Evolutionary conservation across 208 protist species (phyloP).

Genomic region (Crithidia bombi): DNA sequence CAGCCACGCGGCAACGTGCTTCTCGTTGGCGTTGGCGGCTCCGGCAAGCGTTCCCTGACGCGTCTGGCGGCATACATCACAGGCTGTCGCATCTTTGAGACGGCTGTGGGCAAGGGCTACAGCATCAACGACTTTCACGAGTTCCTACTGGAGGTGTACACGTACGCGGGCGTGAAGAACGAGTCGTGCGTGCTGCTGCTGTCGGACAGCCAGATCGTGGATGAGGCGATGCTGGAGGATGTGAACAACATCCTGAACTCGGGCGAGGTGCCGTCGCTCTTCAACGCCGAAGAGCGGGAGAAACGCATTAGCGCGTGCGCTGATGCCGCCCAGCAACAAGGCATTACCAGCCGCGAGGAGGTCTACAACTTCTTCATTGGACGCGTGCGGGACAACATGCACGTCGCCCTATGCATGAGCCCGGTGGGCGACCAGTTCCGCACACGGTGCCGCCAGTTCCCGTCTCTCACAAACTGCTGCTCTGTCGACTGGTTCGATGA

Average conservation of each 20-base stretch:
- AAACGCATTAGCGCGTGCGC: slow-evolving; percentile 94
- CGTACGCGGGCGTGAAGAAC: slow-evolving; percentile 87
- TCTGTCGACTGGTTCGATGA: slow-evolving; percentile 98
- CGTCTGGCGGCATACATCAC: slow-evolving; percentile 92
- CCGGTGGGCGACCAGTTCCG: slow-evolving; percentile 96
- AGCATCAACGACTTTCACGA: slow-evolving; percentile 93
- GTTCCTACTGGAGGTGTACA: slow-evolving; percentile 92
- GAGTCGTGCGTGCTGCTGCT: slow-evolving; percentile 94
- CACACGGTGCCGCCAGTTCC: slow-evolving; percentile 95
- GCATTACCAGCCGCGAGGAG: slow-evolving; percentile 89
- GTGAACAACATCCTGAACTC: slow-evolving; percentile 98
- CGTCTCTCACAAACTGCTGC: slow-evolving; percentile 98
- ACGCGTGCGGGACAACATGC: slow-evolving; percentile 95
- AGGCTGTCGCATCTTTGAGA: slow-evolving; percentile 91
- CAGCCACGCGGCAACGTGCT: slow-evolving; percentile 97
- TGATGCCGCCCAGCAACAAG: slow-evolving; percentile 88
- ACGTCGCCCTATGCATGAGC: slow-evolving; percentile 97
- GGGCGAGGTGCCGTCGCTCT: slow-evolving; percentile 97
- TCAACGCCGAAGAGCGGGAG: slow-evolving; percentile 95
- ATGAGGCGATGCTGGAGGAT: slow-evolving; percentile 97
- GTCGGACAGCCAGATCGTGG: slow-evolving; percentile 96
- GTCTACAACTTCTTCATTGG: slow-evolving; percentile 96
- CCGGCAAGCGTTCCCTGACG: slow-evolving; percentile 96
- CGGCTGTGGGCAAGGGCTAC: slow-evolving; percentile 94
- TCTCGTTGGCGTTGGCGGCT: slow-evolving; percentile 97